A percentile compares a stretch with the other conserved stretches of the same genome.
Evolutionary conservation across 768 basidiomycete genomes (phyloP).

Genomic region (Rhodotorula toruloides): DNA sequence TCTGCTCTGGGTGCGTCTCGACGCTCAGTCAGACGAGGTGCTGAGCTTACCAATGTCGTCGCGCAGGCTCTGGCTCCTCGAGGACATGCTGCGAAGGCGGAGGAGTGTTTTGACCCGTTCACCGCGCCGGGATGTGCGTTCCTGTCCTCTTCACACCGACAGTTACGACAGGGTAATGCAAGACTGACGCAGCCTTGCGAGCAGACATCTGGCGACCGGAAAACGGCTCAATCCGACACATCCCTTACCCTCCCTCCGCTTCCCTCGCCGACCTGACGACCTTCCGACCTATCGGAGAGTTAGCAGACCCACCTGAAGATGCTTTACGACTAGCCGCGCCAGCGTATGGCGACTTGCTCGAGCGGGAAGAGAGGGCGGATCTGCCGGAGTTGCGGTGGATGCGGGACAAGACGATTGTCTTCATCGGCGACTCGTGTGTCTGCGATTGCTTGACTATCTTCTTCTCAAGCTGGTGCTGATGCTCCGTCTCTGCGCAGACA

Average conservation of each 20-base stretch:
- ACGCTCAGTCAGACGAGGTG: too few species aligned
- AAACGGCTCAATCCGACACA: background rate
- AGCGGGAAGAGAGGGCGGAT: background rate
- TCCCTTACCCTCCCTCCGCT: background rate
- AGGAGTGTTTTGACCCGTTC: background rate
- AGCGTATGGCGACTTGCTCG: conserved; percentile 1
- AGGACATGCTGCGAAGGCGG: too few species aligned
- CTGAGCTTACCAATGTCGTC: too few species aligned
- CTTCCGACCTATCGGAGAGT: background rate
- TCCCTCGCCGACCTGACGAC: background rate
- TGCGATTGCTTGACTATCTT: background rate
- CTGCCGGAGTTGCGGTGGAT: background rate
- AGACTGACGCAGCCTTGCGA: background rate
- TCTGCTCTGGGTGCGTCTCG: too few species aligned
- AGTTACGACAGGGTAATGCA: too few species aligned
- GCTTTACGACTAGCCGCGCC: background rate
- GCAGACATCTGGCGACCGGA: conserved; percentile 2
- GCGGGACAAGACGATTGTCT: background rate
- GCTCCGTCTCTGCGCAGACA: background rate
- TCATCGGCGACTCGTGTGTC: conserved; percentile 13
- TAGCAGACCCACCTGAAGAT: background rate
- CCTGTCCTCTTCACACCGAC: too few species aligned
- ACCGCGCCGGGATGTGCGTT: background rate
- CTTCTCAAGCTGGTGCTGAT: too few species aligned
- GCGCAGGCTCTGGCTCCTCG: too few species aligned